Conservation (phyloP, 1,139 yeast genomes). For the Geotrichum citri-aurantii region DNA sequence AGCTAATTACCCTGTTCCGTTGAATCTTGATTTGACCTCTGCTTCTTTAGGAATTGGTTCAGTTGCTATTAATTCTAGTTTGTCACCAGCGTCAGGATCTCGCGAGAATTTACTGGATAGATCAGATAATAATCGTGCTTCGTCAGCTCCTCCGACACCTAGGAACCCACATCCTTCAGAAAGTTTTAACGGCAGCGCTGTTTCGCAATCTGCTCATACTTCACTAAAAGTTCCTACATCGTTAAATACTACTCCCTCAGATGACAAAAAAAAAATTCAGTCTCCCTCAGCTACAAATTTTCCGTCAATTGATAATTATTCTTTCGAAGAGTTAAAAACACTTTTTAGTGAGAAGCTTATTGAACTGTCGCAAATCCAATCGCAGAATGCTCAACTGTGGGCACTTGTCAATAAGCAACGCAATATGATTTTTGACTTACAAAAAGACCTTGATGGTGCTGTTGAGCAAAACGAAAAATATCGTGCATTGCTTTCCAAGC, state of each 20-base stretch:
- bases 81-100: neutral
- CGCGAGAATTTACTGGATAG: neutral
- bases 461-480: constrained; percentile 24
- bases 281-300: constrained; percentile 9
- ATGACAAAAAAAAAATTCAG: neutral
- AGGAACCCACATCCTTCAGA: neutral
- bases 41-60: neutral
- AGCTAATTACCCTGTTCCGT: constrained; percentile 8
- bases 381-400: constrained; percentile 33
- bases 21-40: neutral
- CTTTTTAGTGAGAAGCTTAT: constrained; percentile 18
- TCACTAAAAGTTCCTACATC: neutral
- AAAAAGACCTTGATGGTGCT: constrained; percentile 28
- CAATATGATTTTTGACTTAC: constrained; percentile 31
- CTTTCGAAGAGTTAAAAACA: constrained; percentile 16
- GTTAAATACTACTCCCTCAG: constrained; percentile 1
- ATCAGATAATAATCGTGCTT: neutral
- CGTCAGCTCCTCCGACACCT: neutral
- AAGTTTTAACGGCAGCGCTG: neutral
- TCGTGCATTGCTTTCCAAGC: constrained; percentile 7
- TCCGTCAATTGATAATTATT: constrained; percentile 16
- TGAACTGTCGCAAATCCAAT: constrained; percentile 23
- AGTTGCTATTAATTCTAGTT: neutral
- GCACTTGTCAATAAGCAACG: constrained; percentile 31
- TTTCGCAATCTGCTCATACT: neutral